Percentiles rank a stretch among this genome's conserved stretches.
Conservation (phyloP, 2,329 filamentous ascomycete species). For the Trichoderma aggressivum region DNA sequence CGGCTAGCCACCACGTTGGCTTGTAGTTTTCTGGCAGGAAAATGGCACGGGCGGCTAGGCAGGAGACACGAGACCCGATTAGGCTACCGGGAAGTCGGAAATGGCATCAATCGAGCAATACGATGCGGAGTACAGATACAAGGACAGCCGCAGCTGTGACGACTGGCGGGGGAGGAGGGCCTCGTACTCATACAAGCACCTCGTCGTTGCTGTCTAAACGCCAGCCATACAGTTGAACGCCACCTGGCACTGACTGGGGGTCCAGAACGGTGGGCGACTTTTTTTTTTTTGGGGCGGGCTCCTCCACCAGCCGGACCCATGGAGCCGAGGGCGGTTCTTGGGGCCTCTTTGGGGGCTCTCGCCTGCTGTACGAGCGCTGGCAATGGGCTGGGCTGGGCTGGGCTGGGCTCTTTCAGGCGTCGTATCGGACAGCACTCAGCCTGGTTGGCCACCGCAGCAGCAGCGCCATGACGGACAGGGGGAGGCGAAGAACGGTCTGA, state of each 20-base stretch:
- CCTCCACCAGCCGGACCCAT: slow-evolving; percentile 7
- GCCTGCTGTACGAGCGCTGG: neutral
- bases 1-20: slow-evolving; percentile 7
- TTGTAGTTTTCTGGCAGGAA: neutral
- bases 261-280: neutral
- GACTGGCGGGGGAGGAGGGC: neutral
- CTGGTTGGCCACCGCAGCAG: slow-evolving; percentile 20
- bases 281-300: neutral
- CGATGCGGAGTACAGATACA: neutral
- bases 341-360: neutral
- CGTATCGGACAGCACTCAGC: neutral
- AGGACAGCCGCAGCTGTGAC: neutral
- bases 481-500: neutral
- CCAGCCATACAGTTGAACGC: neutral
- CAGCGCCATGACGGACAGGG: neutral
- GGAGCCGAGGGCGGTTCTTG: neutral
- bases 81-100: slow-evolving; percentile 6
- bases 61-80: slow-evolving; percentile 6
- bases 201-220: neutral
- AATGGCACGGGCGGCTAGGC: neutral
- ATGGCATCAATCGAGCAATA: slow-evolving; percentile 2
- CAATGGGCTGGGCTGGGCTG: neutral
- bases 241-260: neutral
- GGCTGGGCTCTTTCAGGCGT: neutral
- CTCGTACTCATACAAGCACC: neutral